A percentile compares a stretch with the other conserved stretches of the same genome.
These are phyloP conservation scores for Warburgia ugandensis DNA, from an alignment of 164 flowering plant species.

Conservation along the genomic window DNA sequence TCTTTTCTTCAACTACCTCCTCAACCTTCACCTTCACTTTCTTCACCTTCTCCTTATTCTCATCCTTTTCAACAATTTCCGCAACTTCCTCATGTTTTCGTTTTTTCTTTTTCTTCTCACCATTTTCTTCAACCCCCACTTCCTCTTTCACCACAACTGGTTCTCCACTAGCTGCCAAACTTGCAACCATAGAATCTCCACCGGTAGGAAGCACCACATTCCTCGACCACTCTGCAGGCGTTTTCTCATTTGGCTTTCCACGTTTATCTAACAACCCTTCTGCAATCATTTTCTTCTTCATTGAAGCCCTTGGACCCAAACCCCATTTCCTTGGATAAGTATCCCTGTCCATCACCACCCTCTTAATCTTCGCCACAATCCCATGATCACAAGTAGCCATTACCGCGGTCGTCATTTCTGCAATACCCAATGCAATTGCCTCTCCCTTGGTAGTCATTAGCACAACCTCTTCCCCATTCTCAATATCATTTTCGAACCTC, in stretches of 20 bases:
- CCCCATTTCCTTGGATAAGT: slow-evolving; percentile 87
- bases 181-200: slow-evolving; percentile 55
- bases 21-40: neutral
- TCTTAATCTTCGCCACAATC: slow-evolving; percentile 71
- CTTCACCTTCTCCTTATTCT: slow-evolving; percentile 2
- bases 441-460: slow-evolving; percentile 81
- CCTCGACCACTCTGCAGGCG: slow-evolving; percentile 64
- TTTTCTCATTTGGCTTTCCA: slow-evolving; percentile 67
- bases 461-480: slow-evolving; percentile 65
- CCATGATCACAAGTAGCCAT: slow-evolving; percentile 88
- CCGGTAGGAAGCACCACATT: slow-evolving; percentile 61
- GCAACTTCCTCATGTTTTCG: slow-evolving; percentile 22
- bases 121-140: neutral
- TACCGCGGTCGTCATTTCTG: slow-evolving; percentile 81
- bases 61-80: too few species aligned
- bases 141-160: slow-evolving; percentile 13
- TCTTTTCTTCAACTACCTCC: too few species aligned
- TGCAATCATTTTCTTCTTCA: slow-evolving; percentile 67
- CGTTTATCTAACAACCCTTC: slow-evolving; percentile 63
- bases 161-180: slow-evolving; percentile 42
- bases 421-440: slow-evolving; percentile 71
- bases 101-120: slow-evolving; percentile 29
- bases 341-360: slow-evolving; percentile 85
- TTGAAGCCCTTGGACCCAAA: slow-evolving; percentile 67
- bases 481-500: slow-evolving; percentile 76